Evolutionary conservation across 2,329 filamentous ascomycete species (phyloP).

Genomic region (Ascocoryne sarcoides): DNA sequence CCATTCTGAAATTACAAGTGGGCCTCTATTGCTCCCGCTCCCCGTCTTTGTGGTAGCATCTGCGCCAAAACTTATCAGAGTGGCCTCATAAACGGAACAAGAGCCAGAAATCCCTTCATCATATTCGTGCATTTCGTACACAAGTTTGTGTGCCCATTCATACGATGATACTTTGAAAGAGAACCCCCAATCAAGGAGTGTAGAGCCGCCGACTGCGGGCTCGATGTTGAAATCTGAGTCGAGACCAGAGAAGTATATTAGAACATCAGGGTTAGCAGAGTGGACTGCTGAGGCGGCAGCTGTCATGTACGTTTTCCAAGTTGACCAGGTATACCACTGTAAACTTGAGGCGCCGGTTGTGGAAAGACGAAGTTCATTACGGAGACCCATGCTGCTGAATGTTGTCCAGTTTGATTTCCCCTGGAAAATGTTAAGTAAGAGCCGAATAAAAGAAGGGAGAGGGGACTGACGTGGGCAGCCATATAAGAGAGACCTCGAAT

Average conservation of each 20-base stretch:
- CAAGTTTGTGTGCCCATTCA: conserved; percentile 34
- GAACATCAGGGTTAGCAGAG: conserved; percentile 32
- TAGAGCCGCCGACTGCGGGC: conserved; percentile 8
- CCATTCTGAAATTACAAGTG: conserved; percentile 34
- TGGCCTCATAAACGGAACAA: conserved; percentile 26
- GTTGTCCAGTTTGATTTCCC: conserved; percentile 11
- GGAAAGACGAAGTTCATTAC: conserved; percentile 33
- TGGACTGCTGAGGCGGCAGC: conserved; percentile 34
- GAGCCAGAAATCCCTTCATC: conserved; percentile 16
- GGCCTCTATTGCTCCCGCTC: conserved; percentile 29
- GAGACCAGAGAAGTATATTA: conserved; percentile 40
- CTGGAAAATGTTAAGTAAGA: too few species aligned
- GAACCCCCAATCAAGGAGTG: conserved; percentile 7
- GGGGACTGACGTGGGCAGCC: conserved; percentile 47
- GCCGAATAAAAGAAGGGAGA: conserved; percentile 10
- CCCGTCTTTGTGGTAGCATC: conserved; percentile 30
- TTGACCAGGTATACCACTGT: conserved; percentile 34
- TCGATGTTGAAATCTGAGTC: conserved; percentile 32
- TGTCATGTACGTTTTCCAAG: conserved; percentile 36
- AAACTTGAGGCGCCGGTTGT: conserved; percentile 7
- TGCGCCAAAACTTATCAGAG: conserved; percentile 33
- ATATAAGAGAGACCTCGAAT: conserved; percentile 50
- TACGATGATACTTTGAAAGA: conserved; percentile 31
- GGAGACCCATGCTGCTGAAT: conserved; percentile 22
- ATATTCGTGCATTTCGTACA: conserved; percentile 41